These are phyloP conservation scores for Sugiyamaella paludigena DNA, from an alignment of 1,139 yeast species.

Conservation along the genomic window DNA sequence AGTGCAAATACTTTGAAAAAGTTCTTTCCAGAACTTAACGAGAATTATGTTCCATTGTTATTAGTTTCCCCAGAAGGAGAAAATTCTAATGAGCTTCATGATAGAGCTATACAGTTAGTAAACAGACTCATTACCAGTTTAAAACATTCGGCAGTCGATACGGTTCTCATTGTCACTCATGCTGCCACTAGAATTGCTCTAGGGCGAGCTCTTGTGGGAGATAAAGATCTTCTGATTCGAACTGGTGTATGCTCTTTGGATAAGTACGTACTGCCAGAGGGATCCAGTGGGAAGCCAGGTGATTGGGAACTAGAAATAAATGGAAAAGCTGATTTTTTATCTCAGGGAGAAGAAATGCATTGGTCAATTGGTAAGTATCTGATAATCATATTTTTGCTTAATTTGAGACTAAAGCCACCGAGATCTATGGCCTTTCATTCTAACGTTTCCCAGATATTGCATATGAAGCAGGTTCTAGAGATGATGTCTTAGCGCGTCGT, in stretches of 20 bases:
- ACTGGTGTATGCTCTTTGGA: slow-evolving; percentile 62
- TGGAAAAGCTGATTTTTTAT: slow-evolving; percentile 66
- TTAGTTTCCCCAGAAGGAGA: slow-evolving; percentile 68
- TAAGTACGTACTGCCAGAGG: slow-evolving; percentile 46
- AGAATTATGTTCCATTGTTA: slow-evolving; percentile 44
- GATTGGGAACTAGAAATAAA: slow-evolving; percentile 59
- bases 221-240: slow-evolving; percentile 46
- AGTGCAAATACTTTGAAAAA: slow-evolving; percentile 45
- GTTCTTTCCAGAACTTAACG: slow-evolving; percentile 51
- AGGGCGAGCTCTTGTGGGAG: slow-evolving; percentile 63
- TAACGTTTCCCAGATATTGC: slow-evolving; percentile 18
- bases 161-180: slow-evolving; percentile 66
- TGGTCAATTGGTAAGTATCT: slow-evolving; percentile 63
- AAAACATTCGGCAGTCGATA: slow-evolving; percentile 33
- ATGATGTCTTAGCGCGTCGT: slow-evolving; percentile 23
- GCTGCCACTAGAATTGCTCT: slow-evolving; percentile 82
- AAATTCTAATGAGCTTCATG: slow-evolving; percentile 57
- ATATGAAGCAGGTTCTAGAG: slow-evolving; percentile 20
- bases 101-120: slow-evolving; percentile 54
- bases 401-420: no score
- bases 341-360: slow-evolving; percentile 85
- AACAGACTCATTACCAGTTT: slow-evolving; percentile 53
- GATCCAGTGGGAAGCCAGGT: slow-evolving; percentile 39
- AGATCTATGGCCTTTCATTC: no score
- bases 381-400: no score